Conservation (phyloP, 306 rosid genomes). For the Prunus kanzakura region DNA sequence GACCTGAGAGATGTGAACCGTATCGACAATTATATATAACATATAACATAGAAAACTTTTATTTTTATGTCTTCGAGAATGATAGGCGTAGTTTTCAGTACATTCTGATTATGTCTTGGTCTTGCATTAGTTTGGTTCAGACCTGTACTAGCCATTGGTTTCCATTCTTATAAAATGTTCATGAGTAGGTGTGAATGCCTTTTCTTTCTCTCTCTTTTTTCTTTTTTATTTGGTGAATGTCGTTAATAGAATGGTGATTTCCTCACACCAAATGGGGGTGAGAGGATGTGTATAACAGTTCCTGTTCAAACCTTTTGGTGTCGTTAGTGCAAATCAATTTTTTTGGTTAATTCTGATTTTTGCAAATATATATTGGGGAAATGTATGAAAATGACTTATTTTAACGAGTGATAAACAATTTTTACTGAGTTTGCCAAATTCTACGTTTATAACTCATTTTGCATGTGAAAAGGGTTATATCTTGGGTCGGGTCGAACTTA, state of each 20-base stretch:
- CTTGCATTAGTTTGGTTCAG: background rate
- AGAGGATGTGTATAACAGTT: background rate
- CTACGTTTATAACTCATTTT: too few relatives aligned
- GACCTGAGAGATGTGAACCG: background rate
- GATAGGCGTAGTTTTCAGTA: background rate
- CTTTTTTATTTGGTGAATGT: background rate
- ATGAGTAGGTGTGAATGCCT: background rate
- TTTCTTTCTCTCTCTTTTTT: too few relatives aligned
- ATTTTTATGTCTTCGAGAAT: background rate
- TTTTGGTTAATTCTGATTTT: too few relatives aligned
- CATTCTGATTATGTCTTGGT: background rate
- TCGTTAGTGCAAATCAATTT: too few relatives aligned
- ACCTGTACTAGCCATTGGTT: background rate
- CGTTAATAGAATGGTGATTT: background rate
- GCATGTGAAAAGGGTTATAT: too few relatives aligned
- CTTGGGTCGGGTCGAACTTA: too few relatives aligned
- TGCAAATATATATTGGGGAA: too few relatives aligned
- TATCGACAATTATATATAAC: background rate
- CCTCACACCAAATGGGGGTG: background rate
- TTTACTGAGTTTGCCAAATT: too few relatives aligned
- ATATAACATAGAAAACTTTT: background rate
- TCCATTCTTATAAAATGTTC: background rate
- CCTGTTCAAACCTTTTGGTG: background rate
- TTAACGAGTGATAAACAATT: too few relatives aligned
- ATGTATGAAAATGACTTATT: too few relatives aligned